phyloP scores from a whole-genome alignment of 2,329 filamentous ascomycete genomes.

The Paecilomyces sp. region DNA sequence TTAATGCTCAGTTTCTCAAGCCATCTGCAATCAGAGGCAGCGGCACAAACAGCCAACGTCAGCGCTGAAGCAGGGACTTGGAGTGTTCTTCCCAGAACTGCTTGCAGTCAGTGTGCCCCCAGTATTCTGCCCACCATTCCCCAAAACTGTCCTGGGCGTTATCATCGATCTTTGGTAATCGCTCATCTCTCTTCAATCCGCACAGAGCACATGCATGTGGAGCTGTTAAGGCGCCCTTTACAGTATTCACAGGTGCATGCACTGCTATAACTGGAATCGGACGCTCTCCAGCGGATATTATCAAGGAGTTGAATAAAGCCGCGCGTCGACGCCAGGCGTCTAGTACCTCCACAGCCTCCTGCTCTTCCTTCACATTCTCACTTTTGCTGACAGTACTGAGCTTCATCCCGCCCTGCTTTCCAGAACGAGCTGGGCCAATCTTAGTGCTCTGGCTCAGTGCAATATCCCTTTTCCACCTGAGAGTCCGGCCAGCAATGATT shows the following conservation, averaged over 20 bases:
- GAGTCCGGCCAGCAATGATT: conserved; percentile 74
- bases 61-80: conserved; percentile 61
- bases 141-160: conserved; percentile 84
- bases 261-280: conserved; percentile 64
- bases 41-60: conserved; percentile 3
- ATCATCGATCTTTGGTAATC: conserved; percentile 66
- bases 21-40: background rate
- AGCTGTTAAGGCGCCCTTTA: conserved; percentile 66
- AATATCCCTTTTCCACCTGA: conserved; percentile 85
- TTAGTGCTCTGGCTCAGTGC: conserved; percentile 81
- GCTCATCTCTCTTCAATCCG: conserved; percentile 80
- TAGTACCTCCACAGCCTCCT: conserved; percentile 73
- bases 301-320: conserved; percentile 63
- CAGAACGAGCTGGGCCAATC: conserved; percentile 66
- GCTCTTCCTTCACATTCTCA: conserved; percentile 74
- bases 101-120: conserved; percentile 71
- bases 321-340: conserved; percentile 68
- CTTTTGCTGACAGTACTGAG: conserved; percentile 76
- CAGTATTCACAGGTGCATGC: conserved; percentile 59
- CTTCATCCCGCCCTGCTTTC: conserved; percentile 79
- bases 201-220: conserved; percentile 75
- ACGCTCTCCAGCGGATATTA: conserved; percentile 28
- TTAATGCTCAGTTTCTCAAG: background rate
- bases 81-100: conserved; percentile 82
- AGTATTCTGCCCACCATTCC: conserved; percentile 93